Percentiles rank a stretch among this genome's conserved stretches.
These are phyloP conservation scores for Claviceps pazoutovae DNA, from an alignment of 2,329 filamentous ascomycete species.

Conservation along the genomic window DNA sequence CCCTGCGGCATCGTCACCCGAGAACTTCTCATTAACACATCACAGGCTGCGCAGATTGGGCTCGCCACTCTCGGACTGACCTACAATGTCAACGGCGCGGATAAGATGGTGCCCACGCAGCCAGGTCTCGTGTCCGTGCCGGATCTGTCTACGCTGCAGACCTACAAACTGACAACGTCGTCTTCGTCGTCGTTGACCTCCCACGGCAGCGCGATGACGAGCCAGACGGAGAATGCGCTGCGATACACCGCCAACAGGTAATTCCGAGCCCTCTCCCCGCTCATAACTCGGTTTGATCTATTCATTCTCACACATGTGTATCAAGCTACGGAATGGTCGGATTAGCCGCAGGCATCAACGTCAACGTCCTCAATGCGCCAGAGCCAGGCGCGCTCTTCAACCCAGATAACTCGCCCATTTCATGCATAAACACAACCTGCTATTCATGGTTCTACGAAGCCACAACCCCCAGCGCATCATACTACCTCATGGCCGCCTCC, in stretches of 20 bases:
- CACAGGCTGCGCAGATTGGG: conserved; percentile 26
- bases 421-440: conserved; percentile 20
- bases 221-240: conserved; percentile 16
- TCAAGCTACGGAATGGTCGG: not conserved
- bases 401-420: conserved; percentile 13
- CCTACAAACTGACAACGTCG: conserved; percentile 12
- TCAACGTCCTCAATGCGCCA: conserved; percentile 10
- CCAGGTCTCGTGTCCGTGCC: conserved; percentile 23
- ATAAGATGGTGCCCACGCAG: conserved; percentile 16
- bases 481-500: conserved; percentile 15
- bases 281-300: too few species aligned
- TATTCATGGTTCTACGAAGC: conserved; percentile 26
- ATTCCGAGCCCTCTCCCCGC: not conserved
- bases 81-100: conserved; percentile 27
- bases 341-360: conserved; percentile 13
- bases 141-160: conserved; percentile 22
- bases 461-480: conserved; percentile 6
- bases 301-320: too few species aligned
- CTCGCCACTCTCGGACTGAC: conserved; percentile 28
- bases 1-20: too few species aligned
- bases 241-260: conserved; percentile 29
- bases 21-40: not conserved
- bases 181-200: conserved; percentile 4
- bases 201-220: not conserved
- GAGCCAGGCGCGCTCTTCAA: conserved; percentile 17